Evolutionary conservation across 2,329 filamentous ascomycete species (phyloP), one percentile per base, ranked within the genome.

Genomic region (Microthyrium microscopicum): DNA sequence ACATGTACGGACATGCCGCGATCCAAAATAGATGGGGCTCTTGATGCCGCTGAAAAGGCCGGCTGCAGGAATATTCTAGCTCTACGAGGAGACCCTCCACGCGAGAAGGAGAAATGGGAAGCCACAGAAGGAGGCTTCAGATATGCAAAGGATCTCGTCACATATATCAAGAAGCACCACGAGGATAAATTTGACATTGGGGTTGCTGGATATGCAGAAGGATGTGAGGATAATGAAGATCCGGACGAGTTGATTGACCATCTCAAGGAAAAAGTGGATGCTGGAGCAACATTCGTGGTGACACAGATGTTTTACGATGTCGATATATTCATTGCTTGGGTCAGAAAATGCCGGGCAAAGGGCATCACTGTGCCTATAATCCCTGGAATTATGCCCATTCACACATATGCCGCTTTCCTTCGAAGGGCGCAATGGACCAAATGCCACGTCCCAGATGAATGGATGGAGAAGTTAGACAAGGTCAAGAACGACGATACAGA

Each of bases 221-320:
- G 89, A 21, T 83, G 77, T 46, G 89, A 98, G 47, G 89, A 95
- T 54, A 84, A 93, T 53, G 73, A 81, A 46, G 75, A 93, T 48
- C 77, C 83, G 34, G 84, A 93, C 29, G 58, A 71, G 39, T 67
- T 98, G 47, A 72, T 98, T 41, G 77, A 89, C 42, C 89, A 95
- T 54, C 60, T 98, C 49, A 95, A 95, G 61, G 80, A 95, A 56
- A 98, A 98, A 62, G 77, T 95, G 21, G 89, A 98, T 52, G 81
- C 82, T 38, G 89, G 89, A 33, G 85, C 78, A 40, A 77, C 79
- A 5, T 98, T 95, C 53, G 80, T 98, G 42, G 81, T 98, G 34
- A 95, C 89, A 0, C 89, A 98, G 60, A 98, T 98, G 89, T 95
- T 95, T 60, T 98, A 98, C 62, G 87, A 98, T 49, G 85, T 73